Base-by-base conservation (phyloP, 73 alveolate genomes). In the Paramecium sonneborni region DNA sequence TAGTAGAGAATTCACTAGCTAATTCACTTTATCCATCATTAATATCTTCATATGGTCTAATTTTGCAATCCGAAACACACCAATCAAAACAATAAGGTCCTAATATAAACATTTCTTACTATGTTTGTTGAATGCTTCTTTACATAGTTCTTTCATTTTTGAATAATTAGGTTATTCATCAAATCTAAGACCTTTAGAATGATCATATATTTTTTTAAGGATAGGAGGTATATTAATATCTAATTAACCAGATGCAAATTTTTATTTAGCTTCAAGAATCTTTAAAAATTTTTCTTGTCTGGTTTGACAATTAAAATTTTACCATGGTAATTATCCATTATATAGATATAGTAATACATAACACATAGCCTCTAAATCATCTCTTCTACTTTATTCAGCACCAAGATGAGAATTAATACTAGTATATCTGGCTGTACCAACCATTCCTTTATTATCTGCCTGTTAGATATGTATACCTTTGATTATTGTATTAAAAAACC, bases 351-450 rank as follows among this genome's bases (percentile, higher is more conserved):
- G 67, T 1, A 92, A 58, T 0, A 92, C 93, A 67, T 85, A 92
- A 11, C 95, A 92, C 43, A 92, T 55, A 0, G 95, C 93, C 35
- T 92, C 95, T 20, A 92, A 72, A 87, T 92, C 95, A 86, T 92
- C 95, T 67, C 95, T 86, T 41, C 95, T 72, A 58, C 92, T 43
- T 38, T 85, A 69, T 32, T 92, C 95, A 12, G 70, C 46, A n/a
- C 95, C 95, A 8, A 56, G 18, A 87, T 85, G 93, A 21, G 94
- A 62, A 24, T 92, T 92, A 12, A 92, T 70, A 24, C 92, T 62
- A 10, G 95, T 70, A 28, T 85, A 92, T 79, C 95, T 93, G 15
- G 93, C 94, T 15, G 95, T 92, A 1, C 95, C 95, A 57, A 86
- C 92, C 91, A 85, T 43, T 11, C 92, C 90, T 62, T 92, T 92